Percentiles rank a stretch among this genome's conserved stretches.
Evolutionary conservation across 2,329 filamentous ascomycete species (phyloP).

Genomic region (Aspergillus melleus): DNA sequence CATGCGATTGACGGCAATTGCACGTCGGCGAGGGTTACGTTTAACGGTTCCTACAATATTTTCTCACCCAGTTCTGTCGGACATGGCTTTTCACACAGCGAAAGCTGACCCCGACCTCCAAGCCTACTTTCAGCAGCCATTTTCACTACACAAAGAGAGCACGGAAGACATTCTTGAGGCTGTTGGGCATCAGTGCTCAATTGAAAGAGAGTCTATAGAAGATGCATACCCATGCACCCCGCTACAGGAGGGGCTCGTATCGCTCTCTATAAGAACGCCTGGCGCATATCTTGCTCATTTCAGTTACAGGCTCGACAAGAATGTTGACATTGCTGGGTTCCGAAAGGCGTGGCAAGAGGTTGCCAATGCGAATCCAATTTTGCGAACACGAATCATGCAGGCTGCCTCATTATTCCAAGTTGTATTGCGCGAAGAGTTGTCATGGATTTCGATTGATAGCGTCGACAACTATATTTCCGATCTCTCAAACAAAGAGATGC

Average conservation of each 20-base stretch:
- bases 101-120: not conserved
- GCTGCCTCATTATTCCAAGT: constrained; percentile 20
- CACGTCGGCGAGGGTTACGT: constrained; percentile 15
- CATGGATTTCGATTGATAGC: not conserved
- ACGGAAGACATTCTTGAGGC: not conserved
- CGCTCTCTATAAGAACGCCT: not conserved
- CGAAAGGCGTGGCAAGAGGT: constrained; percentile 1
- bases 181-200: not conserved
- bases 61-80: not conserved
- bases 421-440: constrained; percentile 17
- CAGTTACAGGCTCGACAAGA: not conserved
- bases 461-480: not conserved
- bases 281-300: not conserved
- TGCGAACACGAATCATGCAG: constrained; percentile 38
- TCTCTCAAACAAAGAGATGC: not conserved
- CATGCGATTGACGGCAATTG: constrained; percentile 26
- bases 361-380: constrained; percentile 30
- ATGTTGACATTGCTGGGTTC: not conserved
- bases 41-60: constrained; percentile 15
- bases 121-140: not conserved
- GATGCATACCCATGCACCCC: constrained; percentile 11
- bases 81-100: not conserved
- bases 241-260: constrained; percentile 7
- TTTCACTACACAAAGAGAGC: not conserved
- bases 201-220: not conserved